phyloP scores from a whole-genome alignment of 352 stramenopile species.

The Globisporangium okanoganense region DNA sequence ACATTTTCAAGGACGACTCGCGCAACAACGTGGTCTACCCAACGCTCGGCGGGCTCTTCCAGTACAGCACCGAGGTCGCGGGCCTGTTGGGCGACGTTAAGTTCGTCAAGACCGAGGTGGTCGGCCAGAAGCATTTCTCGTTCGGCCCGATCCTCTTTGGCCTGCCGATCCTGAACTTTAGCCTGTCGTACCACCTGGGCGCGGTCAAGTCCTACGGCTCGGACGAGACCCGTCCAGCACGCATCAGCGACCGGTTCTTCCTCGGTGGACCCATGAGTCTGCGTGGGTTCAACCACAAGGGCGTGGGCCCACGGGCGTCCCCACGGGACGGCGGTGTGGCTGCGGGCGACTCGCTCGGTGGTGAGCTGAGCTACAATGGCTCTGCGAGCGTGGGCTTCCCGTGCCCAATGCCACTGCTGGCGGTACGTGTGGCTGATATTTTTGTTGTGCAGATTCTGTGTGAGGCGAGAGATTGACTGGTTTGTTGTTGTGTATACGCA shows the following conservation, averaged over 20 bases:
- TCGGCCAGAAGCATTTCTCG: slow-evolving; percentile 79
- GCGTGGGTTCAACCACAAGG: slow-evolving; percentile 90
- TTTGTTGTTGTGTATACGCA: slow-evolving; percentile 18
- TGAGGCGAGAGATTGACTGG: background rate
- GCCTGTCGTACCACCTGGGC: slow-evolving; percentile 70
- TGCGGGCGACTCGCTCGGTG: slow-evolving; percentile 82
- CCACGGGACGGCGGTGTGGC: slow-evolving; percentile 82
- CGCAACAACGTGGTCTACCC: slow-evolving; percentile 87
- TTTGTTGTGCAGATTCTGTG: background rate
- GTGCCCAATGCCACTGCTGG: slow-evolving; percentile 75
- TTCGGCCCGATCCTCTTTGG: slow-evolving; percentile 63
- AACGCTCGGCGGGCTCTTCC: slow-evolving; percentile 85
- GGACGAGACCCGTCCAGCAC: slow-evolving; percentile 70
- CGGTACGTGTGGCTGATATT: slow-evolving; percentile 42
- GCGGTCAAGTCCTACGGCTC: slow-evolving; percentile 77
- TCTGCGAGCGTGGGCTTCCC: slow-evolving; percentile 86
- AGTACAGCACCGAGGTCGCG: slow-evolving; percentile 86
- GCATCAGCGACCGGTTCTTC: slow-evolving; percentile 91
- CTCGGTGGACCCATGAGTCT: slow-evolving; percentile 86
- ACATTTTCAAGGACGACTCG: slow-evolving; percentile 90
- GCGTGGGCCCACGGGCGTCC: slow-evolving; percentile 82
- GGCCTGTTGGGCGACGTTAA: slow-evolving; percentile 84
- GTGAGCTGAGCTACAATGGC: slow-evolving; percentile 86
- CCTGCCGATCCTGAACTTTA: slow-evolving; percentile 78
- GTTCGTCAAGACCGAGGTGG: slow-evolving; percentile 87